phyloP scores from a whole-genome alignment of 345 rosid genomes.

The Pistacia integerrima region DNA sequence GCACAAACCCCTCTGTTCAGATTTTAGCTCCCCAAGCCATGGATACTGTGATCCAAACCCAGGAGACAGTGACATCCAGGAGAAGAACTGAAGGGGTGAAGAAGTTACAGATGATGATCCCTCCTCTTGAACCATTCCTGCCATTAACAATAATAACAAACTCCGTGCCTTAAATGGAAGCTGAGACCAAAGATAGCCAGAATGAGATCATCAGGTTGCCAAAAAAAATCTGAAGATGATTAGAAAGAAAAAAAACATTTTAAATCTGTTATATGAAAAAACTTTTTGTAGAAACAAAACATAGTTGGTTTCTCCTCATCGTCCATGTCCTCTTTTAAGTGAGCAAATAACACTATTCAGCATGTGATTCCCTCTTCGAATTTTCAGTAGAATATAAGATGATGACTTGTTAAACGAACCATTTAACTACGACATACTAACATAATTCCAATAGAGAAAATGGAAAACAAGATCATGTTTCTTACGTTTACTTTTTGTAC shows the following conservation, averaged over 20 bases:
- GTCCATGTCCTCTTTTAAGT: background rate
- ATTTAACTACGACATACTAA: background rate
- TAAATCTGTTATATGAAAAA: background rate
- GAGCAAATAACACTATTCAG: background rate
- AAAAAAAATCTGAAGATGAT: background rate
- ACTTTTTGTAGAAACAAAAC: background rate
- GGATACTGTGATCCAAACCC: conserved; percentile 63
- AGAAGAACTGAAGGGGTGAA: conserved; percentile 53
- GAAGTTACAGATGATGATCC: conserved; percentile 59
- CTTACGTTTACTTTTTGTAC: background rate
- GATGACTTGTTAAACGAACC: background rate
- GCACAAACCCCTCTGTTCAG: conserved; percentile 69
- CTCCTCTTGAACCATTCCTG: conserved; percentile 55
- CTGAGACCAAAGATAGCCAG: conserved; percentile 2
- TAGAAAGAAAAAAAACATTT: background rate
- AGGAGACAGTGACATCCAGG: conserved; percentile 62
- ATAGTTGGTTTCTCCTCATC: background rate
- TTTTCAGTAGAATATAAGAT: background rate
- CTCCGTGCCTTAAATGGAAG: conserved; percentile 8
- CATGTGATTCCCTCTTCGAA: background rate
- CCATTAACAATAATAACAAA: conserved; percentile 26
- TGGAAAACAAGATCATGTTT: background rate
- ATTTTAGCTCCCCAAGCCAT: conserved; percentile 56
- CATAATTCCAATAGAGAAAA: background rate
- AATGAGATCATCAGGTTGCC: background rate